Evolutionary conservation across 495 filamentous ascomycete species (phyloP), one percentile per base, ranked within the genome.

Genomic region (Daldinia caldariorum): DNA sequence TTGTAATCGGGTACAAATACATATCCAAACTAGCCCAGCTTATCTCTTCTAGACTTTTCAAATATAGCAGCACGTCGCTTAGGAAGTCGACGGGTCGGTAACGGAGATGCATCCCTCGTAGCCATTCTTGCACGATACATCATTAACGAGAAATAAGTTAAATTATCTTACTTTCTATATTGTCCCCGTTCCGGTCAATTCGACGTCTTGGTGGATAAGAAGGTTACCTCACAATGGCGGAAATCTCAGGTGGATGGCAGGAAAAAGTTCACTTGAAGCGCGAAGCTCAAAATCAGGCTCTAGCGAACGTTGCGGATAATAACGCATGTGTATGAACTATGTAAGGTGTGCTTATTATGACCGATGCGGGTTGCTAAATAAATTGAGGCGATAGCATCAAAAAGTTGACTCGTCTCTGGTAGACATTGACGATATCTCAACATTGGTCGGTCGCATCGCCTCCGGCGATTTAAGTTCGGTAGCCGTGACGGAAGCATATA

Each of bases 401-500:
- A 49, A 63, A 20, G 14, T 59, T 31, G 61, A 69, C 26, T 73
- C 77, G 51, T 69, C 69, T 18, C 80, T 84, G 13, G 81, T 83
- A 8, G 79, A 80, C 20, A 81, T 84, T 43, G 79, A 80, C 41
- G 77, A 77, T 54, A 73, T 85, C 13, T 53, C 69, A 1, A 50
- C 54, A 9, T 58, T 87, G 12, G 53, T 83, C 1, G 61, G 78
- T 16, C 62, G 53, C 14, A 69, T 86, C 5, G 69, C 71, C 31
- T 76, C 73, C 12, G 80, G 84, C 2, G 70, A 79, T 31, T 80
- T 81, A 34, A 83, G 66, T 6, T 84, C 84, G 0, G 77, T 81
- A 55, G 72, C 76, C 9, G 78, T 86, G 7, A 74, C 74, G 31
- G 70, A 43, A 38, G 81, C 82, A 32, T 87, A 85, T 70, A 86